phyloP scores from a whole-genome alignment of 2,329 filamentous ascomycete genomes.

The Cytospora chrysosperma region DNA sequence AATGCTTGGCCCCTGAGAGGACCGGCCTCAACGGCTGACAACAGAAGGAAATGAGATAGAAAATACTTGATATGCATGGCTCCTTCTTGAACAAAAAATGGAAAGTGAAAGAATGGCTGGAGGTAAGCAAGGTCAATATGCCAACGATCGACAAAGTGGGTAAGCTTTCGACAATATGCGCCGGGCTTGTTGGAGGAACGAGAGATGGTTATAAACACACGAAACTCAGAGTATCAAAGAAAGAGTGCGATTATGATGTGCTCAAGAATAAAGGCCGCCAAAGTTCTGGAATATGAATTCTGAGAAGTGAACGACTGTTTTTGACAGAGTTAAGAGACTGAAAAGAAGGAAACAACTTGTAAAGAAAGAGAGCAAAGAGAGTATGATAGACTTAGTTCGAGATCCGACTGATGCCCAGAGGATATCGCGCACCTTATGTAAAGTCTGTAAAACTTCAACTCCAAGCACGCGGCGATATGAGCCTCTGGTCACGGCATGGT shows the following conservation, averaged over 20 bases:
- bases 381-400: slow-evolving; percentile 1
- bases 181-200: not conserved
- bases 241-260: not conserved
- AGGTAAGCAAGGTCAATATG: slow-evolving; percentile 1
- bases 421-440: slow-evolving; percentile 20
- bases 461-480: slow-evolving; percentile 9
- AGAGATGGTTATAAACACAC: slow-evolving; percentile 6
- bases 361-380: slow-evolving; percentile 12
- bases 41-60: slow-evolving; percentile 18
- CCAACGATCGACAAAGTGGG: slow-evolving; percentile 2
- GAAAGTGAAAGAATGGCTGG: slow-evolving; percentile 14
- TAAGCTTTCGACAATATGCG: not conserved
- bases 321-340: not conserved
- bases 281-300: not conserved
- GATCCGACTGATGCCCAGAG: slow-evolving; percentile 1
- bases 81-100: not conserved
- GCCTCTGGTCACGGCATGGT: not conserved
- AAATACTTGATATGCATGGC: slow-evolving; percentile 15
- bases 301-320: not conserved
- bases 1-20: slow-evolving; percentile 19
- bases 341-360: not conserved
- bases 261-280: not conserved
- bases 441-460: not conserved
- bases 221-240: slow-evolving; percentile 5
- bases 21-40: slow-evolving; percentile 24